Base-by-base conservation (phyloP, 2,329 filamentous ascomycete genomes). In the Penicillium sclerotiorum region DNA sequence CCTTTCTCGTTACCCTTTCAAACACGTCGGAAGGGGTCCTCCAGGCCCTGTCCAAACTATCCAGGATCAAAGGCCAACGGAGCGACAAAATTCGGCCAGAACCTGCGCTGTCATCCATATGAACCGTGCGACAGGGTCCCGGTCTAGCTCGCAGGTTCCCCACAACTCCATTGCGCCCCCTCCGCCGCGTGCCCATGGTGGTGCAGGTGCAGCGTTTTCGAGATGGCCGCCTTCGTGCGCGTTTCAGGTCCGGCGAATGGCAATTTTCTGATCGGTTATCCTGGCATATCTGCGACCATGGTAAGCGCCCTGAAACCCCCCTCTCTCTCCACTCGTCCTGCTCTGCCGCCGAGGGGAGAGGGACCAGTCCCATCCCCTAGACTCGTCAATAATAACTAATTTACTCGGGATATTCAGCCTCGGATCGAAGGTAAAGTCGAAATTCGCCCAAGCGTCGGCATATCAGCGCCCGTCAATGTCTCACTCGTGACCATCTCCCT, bases 351-450 rank as follows among this genome's bases (percentile, higher is more conserved):
- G 43, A 30, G 22, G 32, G 22, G n/a, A 28, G 42, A 15, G 18
- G 15, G 39, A 18, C 15, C 33, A 8, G 6, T 17, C n/a, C 20
- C 15, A 17, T 17, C 33, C 23, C 35, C 15, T 20, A 17, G 22
- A 30, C 42, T 38, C 33, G n/a, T n/a, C n/a, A n/a, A n/a, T n/a
- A n/a, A n/a, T n/a, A n/a, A 13, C 41, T 35, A n/a, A 36, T 27
- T 12, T 11, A 49, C 45, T 22, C 32, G 33, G 28, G 22, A 32
- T 25, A 53, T 32, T 67, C 47, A 96, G 90, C 94, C 94, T 66
- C 89, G 94, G 69, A 93, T 99, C 76, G 93, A 96, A 79, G 94
- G 94, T 64, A 95, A 94, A 70, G 94, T 99, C 69, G 94, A 97
- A 76, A 94, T 99, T 63, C 85, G 94, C 53, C 94, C 94, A 35